Evolutionary conservation across 768 basidiomycete genomes (phyloP), one percentile per base, ranked within the genome.

Genomic region (Tephrocybe sp.): DNA sequence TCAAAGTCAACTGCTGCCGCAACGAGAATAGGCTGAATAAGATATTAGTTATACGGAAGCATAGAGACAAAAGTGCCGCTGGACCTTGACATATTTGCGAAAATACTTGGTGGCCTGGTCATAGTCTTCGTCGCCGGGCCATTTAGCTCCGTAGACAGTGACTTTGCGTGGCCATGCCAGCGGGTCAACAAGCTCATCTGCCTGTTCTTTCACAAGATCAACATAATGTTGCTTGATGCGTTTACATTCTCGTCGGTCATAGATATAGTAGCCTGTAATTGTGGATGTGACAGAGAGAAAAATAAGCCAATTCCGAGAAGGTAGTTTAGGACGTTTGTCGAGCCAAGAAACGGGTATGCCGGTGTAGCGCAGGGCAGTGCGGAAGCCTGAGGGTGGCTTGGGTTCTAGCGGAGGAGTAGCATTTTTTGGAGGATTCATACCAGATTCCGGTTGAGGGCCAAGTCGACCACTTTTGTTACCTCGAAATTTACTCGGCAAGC

Each of bases 1-100:
- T 88, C 84, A 66, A 90, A 99, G 76, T 99, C 97, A 28, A 98
- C 74, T 0, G 93, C 97, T 2, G 94, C 93, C 5, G 96, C 94
- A 28, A 95, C 89, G 5, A 99, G 76, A 48, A 96, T 80, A 8
- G 97, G 97, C 97, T 99, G 61, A 12, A 49, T 44, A 37, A 35
- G 43, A 58, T 25, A 47, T 51, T 30, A 59, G 42, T 46, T 22
- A 60, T 12, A 47, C 35, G 27, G 32, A 55, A 32, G n/a, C n/a
- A n/a, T n/a, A 32, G 36, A 39, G 39, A 25, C 37, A 38, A 35
- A 49, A 18, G 54, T 60, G 56, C 45, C 57, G 48, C 26, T 83
- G 56, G 55, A 97, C 97, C 88, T 97, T 96, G 74, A 98, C 83
- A 70, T 97, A 98, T 76, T 90, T 92, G 67, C 90, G 87, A 75